Base-by-base conservation (phyloP, 768 basidiomycete species). In the Boletus reticuloceps region DNA sequence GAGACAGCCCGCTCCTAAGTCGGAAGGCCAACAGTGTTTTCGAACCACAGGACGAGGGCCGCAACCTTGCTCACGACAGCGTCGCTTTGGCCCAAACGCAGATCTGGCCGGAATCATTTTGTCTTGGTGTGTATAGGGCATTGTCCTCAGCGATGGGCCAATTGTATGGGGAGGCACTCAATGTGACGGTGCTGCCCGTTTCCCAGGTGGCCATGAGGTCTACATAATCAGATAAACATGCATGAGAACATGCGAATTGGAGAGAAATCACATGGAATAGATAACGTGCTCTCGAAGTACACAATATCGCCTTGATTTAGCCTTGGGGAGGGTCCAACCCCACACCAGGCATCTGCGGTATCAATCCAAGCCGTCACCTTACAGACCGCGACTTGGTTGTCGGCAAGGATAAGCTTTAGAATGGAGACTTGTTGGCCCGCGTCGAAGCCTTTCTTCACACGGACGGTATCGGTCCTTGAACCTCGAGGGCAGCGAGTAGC, bases 341-440 rank as follows among this genome's bases (percentile, higher is more conserved):
- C 76, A 29, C 85, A 86, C 90, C 89, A 91, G 0, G 70, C 68
- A 42, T 91, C 86, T 11, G 91, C 91, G 5, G 80, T 74, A 44
- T 91, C 85, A 50, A 89, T 75, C 91, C 91, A 93, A 13, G 85
- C 89, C 5, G 86, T 87, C 17, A 92, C 67, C 69, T 85, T 89
- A 63, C 82, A 82, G 9, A 91, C 77, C 1, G 71, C 77, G 1
- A 86, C 85, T 29, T 80, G 80, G 51, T 90, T 88, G 61, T 91
- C 88, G 9, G 87, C 87, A 27, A 92, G 69, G 44, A 92, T 82
- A 63, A 91, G 74, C 63, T 83, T 88, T 27, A 92, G 69, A 41
- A 92, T 66, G 0, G 79, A 80, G 1, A 90, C 81, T 55, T 88
- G 82, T 54, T 81, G 83, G 9, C 89, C 91, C 6, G 85, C 83